Conservation (phyloP, 495 filamentous ascomycete genomes). For the Ramalina peruviana region DNA sequence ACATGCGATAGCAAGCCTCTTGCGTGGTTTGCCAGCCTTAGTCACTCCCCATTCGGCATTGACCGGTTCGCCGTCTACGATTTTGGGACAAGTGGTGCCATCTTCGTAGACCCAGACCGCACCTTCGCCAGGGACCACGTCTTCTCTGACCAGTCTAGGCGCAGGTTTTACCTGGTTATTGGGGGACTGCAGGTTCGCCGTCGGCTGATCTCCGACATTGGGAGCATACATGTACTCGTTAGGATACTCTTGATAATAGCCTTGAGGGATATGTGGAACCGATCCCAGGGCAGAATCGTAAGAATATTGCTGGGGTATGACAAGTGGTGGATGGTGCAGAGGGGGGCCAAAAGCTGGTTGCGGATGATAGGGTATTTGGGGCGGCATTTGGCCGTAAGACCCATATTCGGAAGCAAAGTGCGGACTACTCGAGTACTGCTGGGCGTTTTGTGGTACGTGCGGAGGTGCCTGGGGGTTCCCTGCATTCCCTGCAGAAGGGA, state of each 20-base stretch:
- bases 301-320: not conserved
- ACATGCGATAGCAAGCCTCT: slow-evolving; percentile 78
- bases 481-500: too few relatives aligned
- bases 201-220: not conserved
- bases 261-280: not conserved
- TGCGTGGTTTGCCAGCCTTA: slow-evolving; percentile 82
- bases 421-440: not conserved
- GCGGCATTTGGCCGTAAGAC: not conserved
- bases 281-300: not conserved
- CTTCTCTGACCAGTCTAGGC: slow-evolving; percentile 36
- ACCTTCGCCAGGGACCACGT: slow-evolving; percentile 57
- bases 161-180: slow-evolving; percentile 12
- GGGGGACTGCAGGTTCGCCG: not conserved
- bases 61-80: slow-evolving; percentile 72
- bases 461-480: too few relatives aligned
- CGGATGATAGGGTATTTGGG: slow-evolving; percentile 1
- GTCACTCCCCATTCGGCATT: slow-evolving; percentile 90
- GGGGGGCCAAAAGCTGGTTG: not conserved
- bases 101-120: slow-evolving; percentile 81
- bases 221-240: not conserved
- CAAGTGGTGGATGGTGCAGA: not conserved
- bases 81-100: slow-evolving; percentile 65
- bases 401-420: not conserved
- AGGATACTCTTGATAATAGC: slow-evolving; percentile 4
- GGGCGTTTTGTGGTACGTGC: not conserved